Conservation (phyloP, 2,329 filamentous ascomycete species). For the Penicillium fuscoglaucum region DNA sequence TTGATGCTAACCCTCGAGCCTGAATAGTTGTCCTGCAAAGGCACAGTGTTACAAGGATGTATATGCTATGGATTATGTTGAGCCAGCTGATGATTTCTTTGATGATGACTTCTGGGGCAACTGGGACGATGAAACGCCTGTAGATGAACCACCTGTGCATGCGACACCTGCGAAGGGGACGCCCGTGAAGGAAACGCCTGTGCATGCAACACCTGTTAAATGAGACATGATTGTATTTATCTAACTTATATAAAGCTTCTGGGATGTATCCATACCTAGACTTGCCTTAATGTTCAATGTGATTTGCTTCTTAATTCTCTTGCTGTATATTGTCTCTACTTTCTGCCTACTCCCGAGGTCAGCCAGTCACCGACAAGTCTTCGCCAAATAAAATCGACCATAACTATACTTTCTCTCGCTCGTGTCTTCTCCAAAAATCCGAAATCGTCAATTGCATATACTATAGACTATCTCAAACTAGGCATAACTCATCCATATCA, state of each 20-base stretch:
- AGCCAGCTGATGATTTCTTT: conserved; percentile 1
- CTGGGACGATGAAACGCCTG: conserved; percentile 7
- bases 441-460: not conserved
- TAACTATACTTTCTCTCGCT: not conserved
- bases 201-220: not conserved
- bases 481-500: not conserved
- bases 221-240: conserved; percentile 3
- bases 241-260: not conserved
- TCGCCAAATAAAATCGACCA: not conserved
- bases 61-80: conserved; percentile 25
- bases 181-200: not conserved
- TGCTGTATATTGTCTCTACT: not conserved
- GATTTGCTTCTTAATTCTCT: not conserved
- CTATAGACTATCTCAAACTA: not conserved
- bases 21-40: conserved; percentile 29
- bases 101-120: conserved; percentile 2
- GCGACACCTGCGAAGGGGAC: not conserved
- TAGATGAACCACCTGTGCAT: not conserved
- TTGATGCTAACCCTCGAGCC: conserved; percentile 4
- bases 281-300: not conserved
- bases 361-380: not conserved
- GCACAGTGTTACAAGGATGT: conserved; percentile 30
- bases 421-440: not conserved
- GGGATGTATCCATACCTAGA: not conserved
- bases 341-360: not conserved